Conservation (phyloP, 1,284 basidiomycete species). For the Inonotus obliquus region DNA sequence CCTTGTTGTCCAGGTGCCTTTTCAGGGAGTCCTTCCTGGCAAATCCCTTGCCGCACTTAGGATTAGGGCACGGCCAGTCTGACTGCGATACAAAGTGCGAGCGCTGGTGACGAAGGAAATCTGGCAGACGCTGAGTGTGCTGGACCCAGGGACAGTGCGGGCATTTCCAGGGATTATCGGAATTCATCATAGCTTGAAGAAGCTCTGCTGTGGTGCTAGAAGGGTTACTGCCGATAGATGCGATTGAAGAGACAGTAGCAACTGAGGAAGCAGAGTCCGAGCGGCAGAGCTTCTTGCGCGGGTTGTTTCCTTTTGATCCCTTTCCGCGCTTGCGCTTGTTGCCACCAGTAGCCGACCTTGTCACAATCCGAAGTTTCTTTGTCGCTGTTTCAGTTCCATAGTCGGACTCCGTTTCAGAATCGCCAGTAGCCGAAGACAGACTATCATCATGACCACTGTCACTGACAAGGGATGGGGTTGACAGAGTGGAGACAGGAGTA, state of each 20-base stretch:
- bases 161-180: conserved; percentile 20
- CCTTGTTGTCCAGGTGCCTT: conserved; percentile 17
- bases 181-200: conserved; percentile 3
- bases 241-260: conserved; percentile 14
- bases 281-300: conserved; percentile 11
- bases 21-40: conserved; percentile 20
- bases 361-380: neutral
- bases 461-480: conserved; percentile 14
- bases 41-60: conserved; percentile 19
- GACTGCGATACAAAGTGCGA: conserved; percentile 20
- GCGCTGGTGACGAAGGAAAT: conserved; percentile 19
- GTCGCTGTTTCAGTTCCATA: neutral
- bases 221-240: conserved; percentile 5
- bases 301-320: neutral
- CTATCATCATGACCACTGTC: conserved; percentile 2
- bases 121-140: conserved; percentile 19
- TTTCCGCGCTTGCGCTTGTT: conserved; percentile 17
- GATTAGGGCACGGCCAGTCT: conserved; percentile 19
- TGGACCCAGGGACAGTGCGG: conserved; percentile 20
- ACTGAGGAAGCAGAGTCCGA: conserved; percentile 11
- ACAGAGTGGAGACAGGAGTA: conserved; percentile 12
- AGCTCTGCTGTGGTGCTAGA: conserved; percentile 8
- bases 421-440: neutral
- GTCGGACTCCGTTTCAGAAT: conserved; percentile 11
- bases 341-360: neutral